phyloP scores from a whole-genome alignment of 1,284 basidiomycete species.

The Thecaphora frezii region DNA sequence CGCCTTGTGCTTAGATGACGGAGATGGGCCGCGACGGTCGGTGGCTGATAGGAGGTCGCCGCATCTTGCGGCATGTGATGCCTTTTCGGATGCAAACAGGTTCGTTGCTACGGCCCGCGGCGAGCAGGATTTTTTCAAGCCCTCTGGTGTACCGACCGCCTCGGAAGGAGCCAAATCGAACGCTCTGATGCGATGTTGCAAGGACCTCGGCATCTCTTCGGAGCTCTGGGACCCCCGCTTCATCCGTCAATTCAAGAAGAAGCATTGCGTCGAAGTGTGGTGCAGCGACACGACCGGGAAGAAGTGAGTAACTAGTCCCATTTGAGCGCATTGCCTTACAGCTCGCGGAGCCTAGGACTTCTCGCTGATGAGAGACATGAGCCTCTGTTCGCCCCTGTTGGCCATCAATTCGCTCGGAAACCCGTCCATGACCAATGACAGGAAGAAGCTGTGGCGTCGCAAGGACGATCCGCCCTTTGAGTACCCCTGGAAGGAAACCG shows the following conservation, averaged over 20 bases:
- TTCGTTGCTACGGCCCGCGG: conserved; percentile 88
- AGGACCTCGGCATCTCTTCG: conserved; percentile 91
- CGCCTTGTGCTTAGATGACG: neutral
- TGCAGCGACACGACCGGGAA: conserved; percentile 70
- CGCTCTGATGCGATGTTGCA: conserved; percentile 95
- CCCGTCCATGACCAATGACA: conserved; percentile 3
- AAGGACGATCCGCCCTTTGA: conserved; percentile 54
- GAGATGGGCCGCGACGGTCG: too few species aligned
- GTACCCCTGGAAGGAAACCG: conserved; percentile 58
- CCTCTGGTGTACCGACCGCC: conserved; percentile 85
- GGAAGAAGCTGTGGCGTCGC: conserved; percentile 56
- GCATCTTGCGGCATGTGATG: neutral
- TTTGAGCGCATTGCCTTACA: too few species aligned
- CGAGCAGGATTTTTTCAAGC: conserved; percentile 96
- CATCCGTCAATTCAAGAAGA: conserved; percentile 86
- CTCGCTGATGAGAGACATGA: too few species aligned
- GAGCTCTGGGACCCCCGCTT: conserved; percentile 97
- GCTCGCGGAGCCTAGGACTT: too few species aligned
- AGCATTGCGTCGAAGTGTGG: conserved; percentile 82
- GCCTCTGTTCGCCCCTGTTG: too few species aligned
- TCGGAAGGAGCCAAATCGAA: conserved; percentile 95
- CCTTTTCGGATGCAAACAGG: conserved; percentile 61
- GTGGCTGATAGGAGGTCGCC: too few species aligned
- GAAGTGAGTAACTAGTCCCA: too few species aligned
- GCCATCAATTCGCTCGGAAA: too few species aligned